These are phyloP conservation scores for Talaromyces sp. DNA, from an alignment of 2,329 filamentous ascomycete species.

Conservation along the genomic window DNA sequence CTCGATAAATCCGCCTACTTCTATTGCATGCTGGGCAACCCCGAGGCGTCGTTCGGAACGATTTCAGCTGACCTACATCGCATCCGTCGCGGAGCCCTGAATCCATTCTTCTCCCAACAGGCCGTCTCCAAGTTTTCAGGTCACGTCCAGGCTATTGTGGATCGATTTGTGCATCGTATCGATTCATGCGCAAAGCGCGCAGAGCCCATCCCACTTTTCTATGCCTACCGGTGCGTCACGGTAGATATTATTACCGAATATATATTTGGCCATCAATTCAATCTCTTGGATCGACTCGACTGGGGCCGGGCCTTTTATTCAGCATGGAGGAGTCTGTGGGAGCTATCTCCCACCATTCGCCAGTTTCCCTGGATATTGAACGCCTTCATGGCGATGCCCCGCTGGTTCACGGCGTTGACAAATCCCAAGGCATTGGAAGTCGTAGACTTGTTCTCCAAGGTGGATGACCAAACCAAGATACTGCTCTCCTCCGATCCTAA, in stretches of 20 bases:
- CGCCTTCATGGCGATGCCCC: constrained; percentile 19
- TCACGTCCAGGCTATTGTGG: constrained; percentile 33
- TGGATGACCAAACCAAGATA: constrained; percentile 14
- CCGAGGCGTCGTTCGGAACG: constrained; percentile 31
- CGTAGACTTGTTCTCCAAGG: constrained; percentile 16
- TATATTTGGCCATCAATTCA: constrained; percentile 19
- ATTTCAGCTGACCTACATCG: constrained; percentile 36
- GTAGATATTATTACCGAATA: constrained; percentile 21
- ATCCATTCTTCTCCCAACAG: constrained; percentile 26
- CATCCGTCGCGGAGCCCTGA: constrained; percentile 23
- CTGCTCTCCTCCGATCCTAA: constrained; percentile 7
- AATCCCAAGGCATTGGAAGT: constrained; percentile 20
- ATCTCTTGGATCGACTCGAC: constrained; percentile 16
- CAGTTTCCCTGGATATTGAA: constrained; percentile 18
- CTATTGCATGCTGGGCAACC: constrained; percentile 20
- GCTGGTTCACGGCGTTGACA: constrained; percentile 18
- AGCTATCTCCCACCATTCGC: constrained; percentile 18
- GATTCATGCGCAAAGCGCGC: constrained; percentile 21
- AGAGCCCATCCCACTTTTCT: constrained; percentile 10
- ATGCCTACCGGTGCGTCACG: constrained; percentile 19
- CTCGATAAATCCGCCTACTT: constrained; percentile 29
- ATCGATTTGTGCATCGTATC: constrained; percentile 21
- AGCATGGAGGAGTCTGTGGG: constrained; percentile 19
- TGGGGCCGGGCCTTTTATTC: constrained; percentile 18
- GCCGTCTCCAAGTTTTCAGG: constrained; percentile 26